Evolutionary conservation across 2,329 filamentous ascomycete species (phyloP), one percentile per base, ranked within the genome.

Genomic region (Phyllosticta ampelicida): DNA sequence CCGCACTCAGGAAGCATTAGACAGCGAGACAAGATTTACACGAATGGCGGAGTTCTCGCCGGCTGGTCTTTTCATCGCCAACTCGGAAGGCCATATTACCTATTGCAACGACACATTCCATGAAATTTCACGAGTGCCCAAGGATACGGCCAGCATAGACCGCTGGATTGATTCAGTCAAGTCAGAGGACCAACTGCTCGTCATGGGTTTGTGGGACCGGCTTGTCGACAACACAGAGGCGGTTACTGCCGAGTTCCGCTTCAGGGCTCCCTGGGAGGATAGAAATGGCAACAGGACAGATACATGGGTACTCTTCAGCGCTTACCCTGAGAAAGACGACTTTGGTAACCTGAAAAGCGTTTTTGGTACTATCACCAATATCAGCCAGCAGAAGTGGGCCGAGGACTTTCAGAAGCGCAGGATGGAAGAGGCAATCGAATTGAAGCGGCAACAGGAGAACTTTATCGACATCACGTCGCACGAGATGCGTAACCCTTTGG

Each of bases 41-140:
- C 80, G 87, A 51, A 90, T 94, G 86, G 87, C 89, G 2, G 88
- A 91, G 66, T 89, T 90, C 62, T 86, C 87, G 0, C 89, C 89
- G 0, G 88, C 91, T 1, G 89, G 89, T 26, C 86, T 95, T 74
- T 92, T 92, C 68, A 91, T 94, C 63, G 86, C 87, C n/a, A 81
- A 90, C 66, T 78, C 81, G 0, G 71, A 77, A 48, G 89, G 89
- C 3, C 75, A 80, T 21, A 87, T 94, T 64, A 87, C 81, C 9
- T 94, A 89, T 67, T 88, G 85, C 68, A 95, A 95, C 67, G 86
- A 91, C 62, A 88, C 86, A 67, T 94, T 78, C 78, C 80, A 80
- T 61, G 77, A 80, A 62, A 87, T 90, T 30, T 86, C 86, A 0
- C 77, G 85, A 30, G 84, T 88, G 57, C 80, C 82, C 1, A 80